A percentile compares a stretch with the other conserved stretches of the same genome.
These are phyloP conservation scores for Pseudocercospora macadamiae DNA, from an alignment of 2,329 filamentous ascomycete genomes.

Conservation along the genomic window DNA sequence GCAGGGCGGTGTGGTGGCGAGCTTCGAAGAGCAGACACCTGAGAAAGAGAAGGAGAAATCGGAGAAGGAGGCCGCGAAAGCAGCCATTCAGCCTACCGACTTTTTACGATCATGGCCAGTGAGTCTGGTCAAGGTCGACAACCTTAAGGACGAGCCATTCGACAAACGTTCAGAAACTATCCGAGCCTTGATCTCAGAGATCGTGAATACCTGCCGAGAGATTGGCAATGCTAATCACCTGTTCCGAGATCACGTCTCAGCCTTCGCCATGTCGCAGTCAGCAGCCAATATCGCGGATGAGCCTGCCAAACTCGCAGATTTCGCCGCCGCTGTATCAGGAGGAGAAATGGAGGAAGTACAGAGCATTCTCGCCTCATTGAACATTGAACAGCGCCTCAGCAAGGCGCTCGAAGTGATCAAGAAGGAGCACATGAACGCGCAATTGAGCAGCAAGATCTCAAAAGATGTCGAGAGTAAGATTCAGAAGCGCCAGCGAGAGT, in stretches of 20 bases:
- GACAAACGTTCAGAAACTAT: conserved; percentile 90
- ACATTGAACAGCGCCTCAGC: conserved; percentile 88
- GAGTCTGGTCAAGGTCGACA: conserved; percentile 93
- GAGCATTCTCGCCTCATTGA: conserved; percentile 83
- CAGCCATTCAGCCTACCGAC: conserved; percentile 74
- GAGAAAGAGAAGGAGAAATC: conserved; percentile 50
- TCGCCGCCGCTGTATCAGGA: conserved; percentile 93
- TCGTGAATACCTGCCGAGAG: conserved; percentile 98
- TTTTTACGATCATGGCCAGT: conserved; percentile 91
- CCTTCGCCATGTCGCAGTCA: conserved; percentile 93
- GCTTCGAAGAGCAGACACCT: conserved; percentile 83
- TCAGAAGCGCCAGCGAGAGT: conserved; percentile 93
- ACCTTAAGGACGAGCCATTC: conserved; percentile 82
- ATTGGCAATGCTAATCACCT: conserved; percentile 91
- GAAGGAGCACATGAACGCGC: conserved; percentile 97
- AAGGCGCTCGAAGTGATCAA: conserved; percentile 92
- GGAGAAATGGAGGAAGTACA: conserved; percentile 91
- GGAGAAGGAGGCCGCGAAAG: conserved; percentile 33
- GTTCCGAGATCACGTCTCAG: conserved; percentile 96
- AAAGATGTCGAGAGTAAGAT: conserved; percentile 98
- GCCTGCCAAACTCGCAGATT: conserved; percentile 92
- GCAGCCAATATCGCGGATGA: conserved; percentile 94
- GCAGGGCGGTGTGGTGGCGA: conserved; percentile 92
- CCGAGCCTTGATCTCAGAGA: conserved; percentile 91
- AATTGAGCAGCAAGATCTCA: conserved; percentile 93